phyloP scores from a whole-genome alignment of 2,329 filamentous ascomycete genomes.

The Cladophialophora immunda region DNA sequence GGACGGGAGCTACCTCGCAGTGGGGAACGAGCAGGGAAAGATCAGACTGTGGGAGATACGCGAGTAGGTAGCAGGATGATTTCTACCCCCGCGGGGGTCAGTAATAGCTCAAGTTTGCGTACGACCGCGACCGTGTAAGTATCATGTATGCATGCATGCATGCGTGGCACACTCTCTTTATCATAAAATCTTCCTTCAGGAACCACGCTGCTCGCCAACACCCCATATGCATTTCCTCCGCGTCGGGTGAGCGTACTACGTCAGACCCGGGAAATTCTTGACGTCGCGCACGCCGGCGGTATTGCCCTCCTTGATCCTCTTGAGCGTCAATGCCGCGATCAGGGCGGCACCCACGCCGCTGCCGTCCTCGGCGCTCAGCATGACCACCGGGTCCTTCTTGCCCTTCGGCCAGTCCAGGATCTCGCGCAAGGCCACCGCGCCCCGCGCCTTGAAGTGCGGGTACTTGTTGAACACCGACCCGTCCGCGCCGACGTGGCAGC shows the following conservation, averaged over 20 bases:
- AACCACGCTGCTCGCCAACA: not conserved
- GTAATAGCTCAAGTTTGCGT: not conserved
- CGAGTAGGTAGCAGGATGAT: slow-evolving; percentile 56
- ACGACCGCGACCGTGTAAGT: not conserved
- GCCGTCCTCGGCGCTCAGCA: slow-evolving; percentile 91
- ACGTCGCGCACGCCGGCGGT: slow-evolving; percentile 65
- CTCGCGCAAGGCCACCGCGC: slow-evolving; percentile 87
- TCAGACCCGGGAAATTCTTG: slow-evolving; percentile 44
- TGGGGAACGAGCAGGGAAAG: slow-evolving; percentile 88
- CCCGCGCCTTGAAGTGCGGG: slow-evolving; percentile 94
- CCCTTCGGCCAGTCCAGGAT: slow-evolving; percentile 89
- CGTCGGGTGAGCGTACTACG: not conserved
- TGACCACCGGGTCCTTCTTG: slow-evolving; percentile 85
- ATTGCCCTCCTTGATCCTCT: slow-evolving; percentile 68
- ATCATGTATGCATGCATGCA: not conserved
- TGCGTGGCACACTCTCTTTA: not conserved
- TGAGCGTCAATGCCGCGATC: slow-evolving; percentile 78
- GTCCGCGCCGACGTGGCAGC: slow-evolving; percentile 94
- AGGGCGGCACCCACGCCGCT: slow-evolving; percentile 96
- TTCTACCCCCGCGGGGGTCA: not conserved
- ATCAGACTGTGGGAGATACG: slow-evolving; percentile 91
- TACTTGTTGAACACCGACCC: slow-evolving; percentile 99
- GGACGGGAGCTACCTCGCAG: slow-evolving; percentile 64
- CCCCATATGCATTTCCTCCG: not conserved
- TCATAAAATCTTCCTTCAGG: not conserved